A percentile compares a stretch with the other conserved stretches of the same genome.
Conservation (phyloP, 2,329 filamentous ascomycete genomes). For the Nemania abortiva region DNA sequence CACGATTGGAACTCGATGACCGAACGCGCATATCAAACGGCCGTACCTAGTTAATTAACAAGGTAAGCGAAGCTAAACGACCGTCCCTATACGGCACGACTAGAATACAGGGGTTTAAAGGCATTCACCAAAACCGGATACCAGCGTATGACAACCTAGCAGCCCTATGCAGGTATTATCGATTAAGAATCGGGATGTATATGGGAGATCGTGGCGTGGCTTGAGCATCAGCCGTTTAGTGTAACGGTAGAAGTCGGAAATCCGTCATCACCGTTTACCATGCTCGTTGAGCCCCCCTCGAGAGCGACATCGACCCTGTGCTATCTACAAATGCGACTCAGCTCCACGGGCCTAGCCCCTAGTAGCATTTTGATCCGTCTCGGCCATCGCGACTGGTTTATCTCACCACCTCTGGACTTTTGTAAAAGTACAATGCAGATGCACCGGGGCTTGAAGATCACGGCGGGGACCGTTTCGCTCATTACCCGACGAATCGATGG, state of each 20-base stretch:
- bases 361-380: conserved; percentile 18
- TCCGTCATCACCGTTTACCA: conserved; percentile 2
- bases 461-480: conserved; percentile 22
- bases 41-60: neutral
- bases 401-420: conserved; percentile 36
- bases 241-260: conserved; percentile 15
- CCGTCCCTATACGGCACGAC: neutral
- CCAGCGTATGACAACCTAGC: conserved; percentile 7
- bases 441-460: conserved; percentile 24
- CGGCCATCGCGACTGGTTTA: conserved; percentile 16
- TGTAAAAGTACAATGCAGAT: conserved; percentile 44
- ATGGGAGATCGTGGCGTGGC: conserved; percentile 32
- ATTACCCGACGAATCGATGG: conserved; percentile 20
- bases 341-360: conserved; percentile 30
- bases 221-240: conserved; percentile 18
- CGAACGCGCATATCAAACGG: neutral
- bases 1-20: neutral
- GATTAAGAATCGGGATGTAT: neutral
- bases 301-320: conserved; percentile 5
- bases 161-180: conserved; percentile 35
- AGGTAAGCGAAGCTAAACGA: neutral
- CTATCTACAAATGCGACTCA: conserved; percentile 20
- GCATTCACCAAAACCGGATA: conserved; percentile 1
- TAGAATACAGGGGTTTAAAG: conserved; percentile 23
- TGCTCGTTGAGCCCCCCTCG: neutral